A percentile compares a stretch with the other conserved stretches of the same genome.
Evolutionary conservation across 108 stramenopile genomes (phyloP).

Genomic region (Phaeodactylum tricornutum): DNA sequence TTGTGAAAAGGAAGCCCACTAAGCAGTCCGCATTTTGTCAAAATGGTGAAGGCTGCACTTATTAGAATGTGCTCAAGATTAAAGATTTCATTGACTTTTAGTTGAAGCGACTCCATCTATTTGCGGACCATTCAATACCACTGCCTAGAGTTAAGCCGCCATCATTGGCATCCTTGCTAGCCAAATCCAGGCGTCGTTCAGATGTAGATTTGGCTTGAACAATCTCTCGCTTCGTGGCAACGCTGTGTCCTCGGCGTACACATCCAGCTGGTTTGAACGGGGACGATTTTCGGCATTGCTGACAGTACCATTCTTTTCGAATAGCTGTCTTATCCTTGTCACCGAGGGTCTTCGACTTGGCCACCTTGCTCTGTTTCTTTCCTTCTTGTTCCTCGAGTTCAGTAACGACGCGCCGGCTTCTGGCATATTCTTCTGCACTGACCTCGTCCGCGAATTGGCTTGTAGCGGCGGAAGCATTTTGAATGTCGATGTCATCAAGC

Average conservation of each 20-base stretch:
- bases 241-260: conserved; percentile 24
- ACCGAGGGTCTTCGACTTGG: conserved; percentile 3
- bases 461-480: conserved; percentile 28
- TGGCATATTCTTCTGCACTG: conserved; percentile 61
- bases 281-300: conserved; percentile 19
- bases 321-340: not conserved
- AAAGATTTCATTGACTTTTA: not conserved
- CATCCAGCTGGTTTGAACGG: conserved; percentile 9
- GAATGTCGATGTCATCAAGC: not conserved
- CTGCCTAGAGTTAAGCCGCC: conserved; percentile 58
- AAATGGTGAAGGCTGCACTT: not conserved
- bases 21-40: not conserved
- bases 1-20: conserved; percentile 28
- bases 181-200: conserved; percentile 34
- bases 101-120: conserved; percentile 6
- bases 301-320: conserved; percentile 39
- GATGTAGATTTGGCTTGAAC: conserved; percentile 10
- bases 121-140: conserved; percentile 61
- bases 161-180: conserved; percentile 36
- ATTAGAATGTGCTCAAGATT: not conserved
- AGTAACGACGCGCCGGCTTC: conserved; percentile 30
- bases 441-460: conserved; percentile 63
- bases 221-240: conserved; percentile 31
- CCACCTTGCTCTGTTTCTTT: conserved; percentile 12
- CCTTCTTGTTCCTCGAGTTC: conserved; percentile 51